Percentiles rank a stretch among this genome's conserved stretches.
phyloP scores from a whole-genome alignment of 768 basidiomycete genomes.

The Russula dissimulans region DNA sequence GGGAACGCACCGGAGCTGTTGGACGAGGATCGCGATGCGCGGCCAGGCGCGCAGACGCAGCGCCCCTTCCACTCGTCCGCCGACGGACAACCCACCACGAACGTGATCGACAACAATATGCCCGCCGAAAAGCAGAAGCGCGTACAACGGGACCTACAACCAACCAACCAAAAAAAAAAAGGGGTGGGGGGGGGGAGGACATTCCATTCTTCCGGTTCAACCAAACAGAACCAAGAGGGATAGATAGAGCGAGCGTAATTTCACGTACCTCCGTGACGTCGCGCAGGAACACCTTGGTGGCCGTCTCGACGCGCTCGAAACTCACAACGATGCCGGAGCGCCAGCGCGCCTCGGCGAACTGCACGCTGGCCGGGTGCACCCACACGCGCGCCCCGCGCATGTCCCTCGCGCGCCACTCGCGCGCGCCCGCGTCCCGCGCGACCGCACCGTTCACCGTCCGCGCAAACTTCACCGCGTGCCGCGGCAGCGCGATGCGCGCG shows the following conservation, averaged over 20 bases:
- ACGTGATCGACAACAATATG: slow-evolving; percentile 70
- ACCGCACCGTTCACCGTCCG: slow-evolving; percentile 76
- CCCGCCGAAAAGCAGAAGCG: slow-evolving; percentile 77
- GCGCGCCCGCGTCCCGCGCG: slow-evolving; percentile 75
- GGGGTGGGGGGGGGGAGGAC: too few relatives aligned
- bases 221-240: too few relatives aligned
- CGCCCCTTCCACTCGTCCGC: slow-evolving; percentile 37
- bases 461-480: slow-evolving; percentile 72
- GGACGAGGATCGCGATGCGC: slow-evolving; percentile 84
- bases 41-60: slow-evolving; percentile 75
- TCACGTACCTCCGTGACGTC: slow-evolving; percentile 72
- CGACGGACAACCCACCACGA: slow-evolving; percentile 62
- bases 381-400: slow-evolving; percentile 55
- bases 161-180: neutral
- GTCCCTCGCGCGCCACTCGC: slow-evolving; percentile 79
- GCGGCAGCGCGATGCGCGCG: slow-evolving; percentile 65
- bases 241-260: too few relatives aligned
- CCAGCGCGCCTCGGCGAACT: slow-evolving; percentile 68
- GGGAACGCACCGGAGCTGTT: slow-evolving; percentile 60
- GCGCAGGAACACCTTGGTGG: slow-evolving; percentile 66
- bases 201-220: too few relatives aligned
- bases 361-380: slow-evolving; percentile 71
- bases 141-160: slow-evolving; percentile 74
- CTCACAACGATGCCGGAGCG: slow-evolving; percentile 73
- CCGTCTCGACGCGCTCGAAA: slow-evolving; percentile 75